Evolutionary conservation across 2,329 filamentous ascomycete genomes (phyloP).

Genomic region (Phialophora tarda): DNA sequence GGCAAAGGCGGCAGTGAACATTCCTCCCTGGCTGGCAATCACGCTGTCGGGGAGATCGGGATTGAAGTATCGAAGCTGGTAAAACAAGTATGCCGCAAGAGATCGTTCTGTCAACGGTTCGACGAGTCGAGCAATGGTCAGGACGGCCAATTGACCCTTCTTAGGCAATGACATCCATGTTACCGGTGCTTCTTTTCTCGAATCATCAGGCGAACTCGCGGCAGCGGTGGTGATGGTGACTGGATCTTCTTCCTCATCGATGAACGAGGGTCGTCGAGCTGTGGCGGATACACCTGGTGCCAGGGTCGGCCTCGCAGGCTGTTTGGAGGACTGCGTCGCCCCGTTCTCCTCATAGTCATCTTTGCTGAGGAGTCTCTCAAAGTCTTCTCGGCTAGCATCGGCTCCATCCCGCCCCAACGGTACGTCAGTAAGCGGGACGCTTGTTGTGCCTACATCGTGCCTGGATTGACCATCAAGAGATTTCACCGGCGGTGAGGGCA

Average conservation of each 20-base stretch:
- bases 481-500: slow-evolving; percentile 26
- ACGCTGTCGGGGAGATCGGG: slow-evolving; percentile 62
- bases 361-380: slow-evolving; percentile 7
- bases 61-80: slow-evolving; percentile 82
- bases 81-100: slow-evolving; percentile 81
- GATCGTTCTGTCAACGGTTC: slow-evolving; percentile 84
- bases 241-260: slow-evolving; percentile 40
- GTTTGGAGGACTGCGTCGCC: slow-evolving; percentile 1
- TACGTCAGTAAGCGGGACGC: slow-evolving; percentile 1
- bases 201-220: slow-evolving; percentile 5
- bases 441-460: slow-evolving; percentile 21
- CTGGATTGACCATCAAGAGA: background rate
- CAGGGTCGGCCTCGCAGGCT: slow-evolving; percentile 20
- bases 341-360: slow-evolving; percentile 10
- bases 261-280: slow-evolving; percentile 37
- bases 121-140: slow-evolving; percentile 77
- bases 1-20: slow-evolving; percentile 79
- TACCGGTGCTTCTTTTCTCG: slow-evolving; percentile 54
- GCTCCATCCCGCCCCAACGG: slow-evolving; percentile 12
- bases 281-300: slow-evolving; percentile 23
- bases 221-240: slow-evolving; percentile 23
- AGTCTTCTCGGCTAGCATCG: slow-evolving; percentile 10
- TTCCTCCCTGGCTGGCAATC: slow-evolving; percentile 77
- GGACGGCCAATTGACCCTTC: slow-evolving; percentile 76
- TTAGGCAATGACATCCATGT: slow-evolving; percentile 75